Conservation (phyloP, 352 stramenopile species). For the Elongisporangium undulatum region DNA sequence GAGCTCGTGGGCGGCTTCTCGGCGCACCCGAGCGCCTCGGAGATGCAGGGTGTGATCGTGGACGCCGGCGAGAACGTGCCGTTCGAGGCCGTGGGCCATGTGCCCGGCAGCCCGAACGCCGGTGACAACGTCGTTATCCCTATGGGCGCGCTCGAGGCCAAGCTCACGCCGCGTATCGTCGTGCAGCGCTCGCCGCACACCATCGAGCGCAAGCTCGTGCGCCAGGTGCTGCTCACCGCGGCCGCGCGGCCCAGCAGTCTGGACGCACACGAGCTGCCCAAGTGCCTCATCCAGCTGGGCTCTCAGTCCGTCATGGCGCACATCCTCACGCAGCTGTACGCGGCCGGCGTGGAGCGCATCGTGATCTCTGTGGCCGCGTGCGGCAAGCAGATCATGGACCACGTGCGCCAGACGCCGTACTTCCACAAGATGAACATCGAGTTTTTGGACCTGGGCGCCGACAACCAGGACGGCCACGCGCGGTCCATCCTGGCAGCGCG, state of each 20-base stretch:
- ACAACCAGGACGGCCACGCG: conserved; percentile 63
- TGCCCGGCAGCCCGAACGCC: conserved; percentile 1
- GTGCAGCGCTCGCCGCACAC: conserved; percentile 7
- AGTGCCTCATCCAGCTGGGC: conserved; percentile 71
- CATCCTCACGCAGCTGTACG: conserved; percentile 74
- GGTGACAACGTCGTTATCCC: conserved; percentile 12
- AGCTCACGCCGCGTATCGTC: background rate
- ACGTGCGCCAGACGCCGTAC: conserved; percentile 61
- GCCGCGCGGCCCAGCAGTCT: conserved; percentile 46
- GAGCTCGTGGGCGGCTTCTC: conserved; percentile 58
- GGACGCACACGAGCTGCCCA: conserved; percentile 51
- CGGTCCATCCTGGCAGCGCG: conserved; percentile 66
- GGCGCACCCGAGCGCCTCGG: conserved; percentile 41
- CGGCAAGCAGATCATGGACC: conserved; percentile 49
- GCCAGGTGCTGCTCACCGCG: conserved; percentile 65
- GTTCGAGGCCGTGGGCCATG: conserved; percentile 58
- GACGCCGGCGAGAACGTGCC: conserved; percentile 69
- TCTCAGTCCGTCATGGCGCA: conserved; percentile 74
- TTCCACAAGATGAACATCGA: conserved; percentile 81
- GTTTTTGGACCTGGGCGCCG: conserved; percentile 69
- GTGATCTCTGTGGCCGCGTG: conserved; percentile 71
- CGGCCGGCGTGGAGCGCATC: conserved; percentile 67
- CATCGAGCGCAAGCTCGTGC: conserved; percentile 16
- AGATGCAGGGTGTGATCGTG: conserved; percentile 78
- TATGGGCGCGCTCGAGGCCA: background rate